These are phyloP conservation scores for Xylariaceae sp. DNA, from an alignment of 2,329 filamentous ascomycete genomes.

Conservation along the genomic window DNA sequence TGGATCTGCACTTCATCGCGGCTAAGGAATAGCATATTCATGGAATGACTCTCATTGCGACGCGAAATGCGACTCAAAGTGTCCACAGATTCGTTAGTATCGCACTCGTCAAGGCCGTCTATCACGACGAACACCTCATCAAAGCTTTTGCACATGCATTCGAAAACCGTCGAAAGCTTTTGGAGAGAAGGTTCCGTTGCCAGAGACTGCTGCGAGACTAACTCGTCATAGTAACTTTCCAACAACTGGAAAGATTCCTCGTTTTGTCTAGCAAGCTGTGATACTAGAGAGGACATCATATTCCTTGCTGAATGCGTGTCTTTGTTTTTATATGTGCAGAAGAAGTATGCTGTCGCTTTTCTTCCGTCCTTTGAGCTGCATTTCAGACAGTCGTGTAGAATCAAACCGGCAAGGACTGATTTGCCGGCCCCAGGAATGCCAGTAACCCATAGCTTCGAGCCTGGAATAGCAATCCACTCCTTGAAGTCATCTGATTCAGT, in stretches of 20 bases:
- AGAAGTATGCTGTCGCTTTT: conserved; percentile 27
- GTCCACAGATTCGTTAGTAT: conserved; percentile 4
- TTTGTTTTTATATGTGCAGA: conserved; percentile 32
- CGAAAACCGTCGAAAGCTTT: conserved; percentile 3
- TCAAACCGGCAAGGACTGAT: conserved; percentile 24
- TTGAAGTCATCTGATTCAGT: conserved; percentile 13
- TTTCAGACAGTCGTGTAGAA: conserved; percentile 23
- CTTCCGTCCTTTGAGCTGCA: conserved; percentile 4
- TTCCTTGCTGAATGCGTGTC: conserved; percentile 17
- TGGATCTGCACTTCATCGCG: conserved; percentile 17
- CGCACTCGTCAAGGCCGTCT: conserved; percentile 23
- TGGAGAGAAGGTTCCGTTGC: not conserved
- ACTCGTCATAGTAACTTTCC: conserved; percentile 16
- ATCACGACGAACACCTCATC: conserved; percentile 15
- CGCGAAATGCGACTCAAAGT: conserved; percentile 6
- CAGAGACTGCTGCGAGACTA: conserved; percentile 11
- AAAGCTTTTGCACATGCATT: conserved; percentile 7
- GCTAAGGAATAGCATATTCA: conserved; percentile 17
- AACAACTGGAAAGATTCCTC: conserved; percentile 21
- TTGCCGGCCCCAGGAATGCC: conserved; percentile 31
- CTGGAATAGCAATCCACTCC: conserved; percentile 17
- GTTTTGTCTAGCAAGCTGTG: conserved; percentile 31
- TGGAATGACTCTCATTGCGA: conserved; percentile 10
- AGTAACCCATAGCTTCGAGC: conserved; percentile 25
- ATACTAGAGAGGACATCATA: conserved; percentile 28